These are phyloP conservation scores for Triticum turgidum DNA, from an alignment of 176 grass and related monocot species.

Conservation along the genomic window DNA sequence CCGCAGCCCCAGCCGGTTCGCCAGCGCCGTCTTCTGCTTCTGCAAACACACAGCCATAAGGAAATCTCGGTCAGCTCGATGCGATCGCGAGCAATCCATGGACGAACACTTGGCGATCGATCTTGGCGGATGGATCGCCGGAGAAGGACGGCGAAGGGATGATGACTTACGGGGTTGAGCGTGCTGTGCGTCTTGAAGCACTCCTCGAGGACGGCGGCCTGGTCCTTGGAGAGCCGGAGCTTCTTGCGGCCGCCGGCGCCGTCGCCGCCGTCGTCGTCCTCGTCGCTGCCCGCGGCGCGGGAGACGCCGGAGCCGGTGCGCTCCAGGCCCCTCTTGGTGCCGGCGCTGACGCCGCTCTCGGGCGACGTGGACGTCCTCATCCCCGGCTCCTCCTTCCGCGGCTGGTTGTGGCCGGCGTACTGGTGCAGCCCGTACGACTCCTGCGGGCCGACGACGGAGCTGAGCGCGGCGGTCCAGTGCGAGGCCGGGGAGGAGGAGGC, in stretches of 20 bases:
- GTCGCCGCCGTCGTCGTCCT: conserved; percentile 72
- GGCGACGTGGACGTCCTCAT: conserved; percentile 63
- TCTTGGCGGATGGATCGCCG: not conserved
- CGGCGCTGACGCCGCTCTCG: conserved; percentile 60
- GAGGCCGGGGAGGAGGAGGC: conserved; percentile 23
- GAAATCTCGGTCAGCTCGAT: not conserved
- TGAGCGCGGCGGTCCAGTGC: conserved; percentile 36
- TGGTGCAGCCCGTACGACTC: not conserved
- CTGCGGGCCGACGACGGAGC: conserved; percentile 22
- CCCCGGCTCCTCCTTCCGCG: not conserved
- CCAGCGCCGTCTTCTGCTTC: conserved; percentile 85
- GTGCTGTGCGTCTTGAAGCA: conserved; percentile 98
- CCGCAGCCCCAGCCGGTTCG: conserved; percentile 61
- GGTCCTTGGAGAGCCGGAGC: conserved; percentile 83
- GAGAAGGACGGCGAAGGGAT: not conserved
- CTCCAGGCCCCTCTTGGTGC: conserved; percentile 43
- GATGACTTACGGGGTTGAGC: conserved; percentile 72
- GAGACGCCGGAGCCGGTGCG: conserved; percentile 43
- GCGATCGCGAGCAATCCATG: not conserved
- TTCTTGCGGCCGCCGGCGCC: conserved; percentile 76
- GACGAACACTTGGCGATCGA: not conserved
- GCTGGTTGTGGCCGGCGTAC: not conserved
- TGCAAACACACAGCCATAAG: not conserved
- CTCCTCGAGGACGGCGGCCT: conserved; percentile 90
- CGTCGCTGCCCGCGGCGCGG: conserved; percentile 30